A percentile compares a stretch with the other conserved stretches of the same genome.
phyloP scores from a whole-genome alignment of 2,329 filamentous ascomycete genomes.

The Metarhizium album region DNA sequence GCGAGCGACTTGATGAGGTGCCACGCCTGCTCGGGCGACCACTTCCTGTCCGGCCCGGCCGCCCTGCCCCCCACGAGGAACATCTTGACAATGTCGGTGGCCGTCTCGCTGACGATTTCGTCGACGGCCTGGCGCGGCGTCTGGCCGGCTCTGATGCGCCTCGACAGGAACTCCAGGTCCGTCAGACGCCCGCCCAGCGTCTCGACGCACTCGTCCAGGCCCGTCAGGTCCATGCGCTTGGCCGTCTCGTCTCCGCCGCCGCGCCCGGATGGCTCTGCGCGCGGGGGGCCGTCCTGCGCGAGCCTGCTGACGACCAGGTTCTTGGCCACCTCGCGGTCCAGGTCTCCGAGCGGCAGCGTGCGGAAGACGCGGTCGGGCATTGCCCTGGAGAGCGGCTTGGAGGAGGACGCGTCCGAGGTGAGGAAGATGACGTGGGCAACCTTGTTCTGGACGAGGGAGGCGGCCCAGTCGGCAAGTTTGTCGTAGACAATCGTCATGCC shows the following conservation, averaged over 20 bases:
- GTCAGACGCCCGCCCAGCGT: constrained; percentile 85
- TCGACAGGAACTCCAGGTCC: constrained; percentile 87
- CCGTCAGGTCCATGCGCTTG: constrained; percentile 40
- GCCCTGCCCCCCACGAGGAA: constrained; percentile 63
- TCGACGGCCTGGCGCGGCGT: constrained; percentile 68
- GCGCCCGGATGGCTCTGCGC: constrained; percentile 16
- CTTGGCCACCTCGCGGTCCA: constrained; percentile 76
- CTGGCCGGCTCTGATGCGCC: constrained; percentile 79
- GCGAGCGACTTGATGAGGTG: constrained; percentile 71
- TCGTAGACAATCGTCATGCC: constrained; percentile 58
- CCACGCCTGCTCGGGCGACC: constrained; percentile 85
- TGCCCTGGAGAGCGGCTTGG: constrained; percentile 76
- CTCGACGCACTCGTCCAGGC: constrained; percentile 73
- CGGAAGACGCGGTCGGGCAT: constrained; percentile 87
- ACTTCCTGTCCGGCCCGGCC: constrained; percentile 42
- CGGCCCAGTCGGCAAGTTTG: constrained; percentile 82
- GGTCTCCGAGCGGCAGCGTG: constrained; percentile 75
- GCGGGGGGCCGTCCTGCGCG: constrained; percentile 33
- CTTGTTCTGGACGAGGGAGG: constrained; percentile 73
- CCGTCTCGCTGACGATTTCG: constrained; percentile 82
- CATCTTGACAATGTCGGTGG: constrained; percentile 86
- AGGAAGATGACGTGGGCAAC: constrained; percentile 91
- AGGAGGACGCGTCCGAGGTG: constrained; percentile 79
- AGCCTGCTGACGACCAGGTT: constrained; percentile 82
- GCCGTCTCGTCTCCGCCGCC: constrained; percentile 13